A percentile compares a stretch with the other conserved stretches of the same genome.
These are phyloP conservation scores for Trypanosomatidae sp. DNA, from an alignment of 208 protist species.

Conservation along the genomic window DNA sequence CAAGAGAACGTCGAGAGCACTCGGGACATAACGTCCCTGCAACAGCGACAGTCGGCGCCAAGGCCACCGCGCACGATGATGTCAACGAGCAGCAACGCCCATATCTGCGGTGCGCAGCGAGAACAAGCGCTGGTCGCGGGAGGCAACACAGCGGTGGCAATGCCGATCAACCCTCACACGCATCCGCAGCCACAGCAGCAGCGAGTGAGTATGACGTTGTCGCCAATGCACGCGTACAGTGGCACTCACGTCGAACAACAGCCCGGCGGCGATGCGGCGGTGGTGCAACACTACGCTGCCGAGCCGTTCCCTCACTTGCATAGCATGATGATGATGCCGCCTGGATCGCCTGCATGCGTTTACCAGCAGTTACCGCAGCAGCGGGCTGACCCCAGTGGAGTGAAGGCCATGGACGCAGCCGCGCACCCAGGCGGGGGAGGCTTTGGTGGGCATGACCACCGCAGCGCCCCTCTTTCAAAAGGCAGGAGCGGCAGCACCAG, in stretches of 20 bases:
- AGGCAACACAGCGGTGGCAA: not conserved
- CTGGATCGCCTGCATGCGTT: not conserved
- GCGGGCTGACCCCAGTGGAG: not conserved
- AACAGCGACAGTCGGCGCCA: not conserved
- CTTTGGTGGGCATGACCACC: not conserved
- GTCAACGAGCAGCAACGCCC: not conserved
- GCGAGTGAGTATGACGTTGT: not conserved
- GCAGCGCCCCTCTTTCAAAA: not conserved
- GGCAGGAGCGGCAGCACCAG: not conserved
- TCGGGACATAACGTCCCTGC: not conserved
- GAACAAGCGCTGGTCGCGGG: not conserved
- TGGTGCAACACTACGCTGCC: not conserved
- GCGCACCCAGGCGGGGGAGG: not conserved
- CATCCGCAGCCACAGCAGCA: constrained; percentile 1
- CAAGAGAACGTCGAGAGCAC: not conserved
- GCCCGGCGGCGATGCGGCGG: not conserved
- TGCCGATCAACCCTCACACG: not conserved
- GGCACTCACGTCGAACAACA: not conserved
- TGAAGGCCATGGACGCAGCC: not conserved
- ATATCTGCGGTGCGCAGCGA: not conserved
- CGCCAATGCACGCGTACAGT: not conserved
- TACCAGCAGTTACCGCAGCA: constrained; percentile 6
- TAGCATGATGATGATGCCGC: constrained; percentile 3
- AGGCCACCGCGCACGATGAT: not conserved
- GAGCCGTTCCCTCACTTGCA: constrained; percentile 7